These are phyloP conservation scores for Phylloporus arenicola DNA, from an alignment of 768 basidiomycete species.

Conservation along the genomic window DNA sequence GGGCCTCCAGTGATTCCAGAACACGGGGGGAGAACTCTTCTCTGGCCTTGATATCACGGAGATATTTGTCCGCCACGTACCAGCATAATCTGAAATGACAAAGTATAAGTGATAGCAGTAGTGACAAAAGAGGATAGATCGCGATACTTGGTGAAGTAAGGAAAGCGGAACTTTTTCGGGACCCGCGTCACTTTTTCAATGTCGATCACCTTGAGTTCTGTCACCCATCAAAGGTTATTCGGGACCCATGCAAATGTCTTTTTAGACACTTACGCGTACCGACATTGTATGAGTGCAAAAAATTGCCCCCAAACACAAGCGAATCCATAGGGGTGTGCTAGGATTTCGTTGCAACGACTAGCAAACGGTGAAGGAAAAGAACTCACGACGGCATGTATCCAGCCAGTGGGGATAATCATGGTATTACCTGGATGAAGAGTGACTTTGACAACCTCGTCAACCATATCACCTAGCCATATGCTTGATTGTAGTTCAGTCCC, in stretches of 20 bases:
- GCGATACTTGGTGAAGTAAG: slow-evolving; percentile 66
- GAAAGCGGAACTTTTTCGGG: slow-evolving; percentile 87
- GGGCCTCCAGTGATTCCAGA: slow-evolving; percentile 60
- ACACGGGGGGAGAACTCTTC: slow-evolving; percentile 54
- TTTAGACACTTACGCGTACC: slow-evolving; percentile 59
- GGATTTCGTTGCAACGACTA: slow-evolving; percentile 2
- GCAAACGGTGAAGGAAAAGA: neutral
- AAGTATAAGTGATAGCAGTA: slow-evolving; percentile 1
- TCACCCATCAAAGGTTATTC: slow-evolving; percentile 7
- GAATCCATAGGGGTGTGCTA: slow-evolving; percentile 90
- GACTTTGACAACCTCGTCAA: slow-evolving; percentile 86
- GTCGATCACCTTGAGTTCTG: slow-evolving; percentile 83
- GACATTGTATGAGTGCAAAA: slow-evolving; percentile 89
- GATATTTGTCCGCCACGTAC: slow-evolving; percentile 83
- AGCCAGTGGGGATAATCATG: slow-evolving; percentile 93
- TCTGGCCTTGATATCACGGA: slow-evolving; percentile 61
- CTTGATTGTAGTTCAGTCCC: slow-evolving; percentile 84
- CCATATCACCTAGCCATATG: slow-evolving; percentile 90
- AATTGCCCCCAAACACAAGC: slow-evolving; percentile 96
- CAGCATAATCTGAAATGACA: slow-evolving; percentile 63
- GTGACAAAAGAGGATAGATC: slow-evolving; percentile 18
- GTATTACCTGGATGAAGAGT: slow-evolving; percentile 74
- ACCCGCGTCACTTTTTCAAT: slow-evolving; percentile 93
- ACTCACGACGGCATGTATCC: slow-evolving; percentile 95
- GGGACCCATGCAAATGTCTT: neutral